Evolutionary conservation across 805 yeast species (phyloP).

Genomic region (Starmerella sp.): DNA sequence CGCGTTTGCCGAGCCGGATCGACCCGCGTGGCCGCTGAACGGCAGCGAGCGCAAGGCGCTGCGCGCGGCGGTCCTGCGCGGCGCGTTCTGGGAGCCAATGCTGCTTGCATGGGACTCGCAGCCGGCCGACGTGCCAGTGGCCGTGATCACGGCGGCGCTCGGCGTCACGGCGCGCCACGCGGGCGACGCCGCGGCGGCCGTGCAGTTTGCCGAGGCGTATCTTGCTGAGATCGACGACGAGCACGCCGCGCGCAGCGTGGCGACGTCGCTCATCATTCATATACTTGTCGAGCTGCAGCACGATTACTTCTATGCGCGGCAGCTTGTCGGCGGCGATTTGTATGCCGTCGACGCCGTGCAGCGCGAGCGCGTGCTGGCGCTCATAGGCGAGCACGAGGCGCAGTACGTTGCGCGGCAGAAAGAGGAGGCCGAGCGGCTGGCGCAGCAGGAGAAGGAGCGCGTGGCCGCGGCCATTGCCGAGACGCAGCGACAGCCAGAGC

Average conservation of each 20-base stretch:
- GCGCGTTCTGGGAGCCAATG: constrained; percentile 5
- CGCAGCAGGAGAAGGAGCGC: constrained; percentile 5
- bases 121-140: constrained; percentile 6
- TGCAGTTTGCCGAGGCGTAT: constrained; percentile 10
- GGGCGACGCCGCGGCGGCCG: constrained; percentile 9
- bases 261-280: constrained; percentile 5
- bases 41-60: constrained; percentile 7
- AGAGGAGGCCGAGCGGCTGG: constrained; percentile 3
- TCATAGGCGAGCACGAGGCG: background rate
- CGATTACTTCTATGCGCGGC: constrained; percentile 16
- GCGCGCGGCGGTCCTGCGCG: constrained; percentile 1
- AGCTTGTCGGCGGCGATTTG: constrained; percentile 2
- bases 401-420: background rate
- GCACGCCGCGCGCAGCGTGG: constrained; percentile 2
- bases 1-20: constrained; percentile 15
- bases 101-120: background rate
- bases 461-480: background rate
- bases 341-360: background rate
- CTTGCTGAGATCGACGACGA: constrained; percentile 5
- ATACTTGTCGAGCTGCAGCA: constrained; percentile 8
- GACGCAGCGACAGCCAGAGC: background rate
- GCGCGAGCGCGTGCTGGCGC: background rate
- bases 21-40: constrained; percentile 10
- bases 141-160: constrained; percentile 7
- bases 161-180: constrained; percentile 6